These are phyloP conservation scores for Diaporthe capsici DNA, from an alignment of 2,329 filamentous ascomycete genomes.

Conservation along the genomic window DNA sequence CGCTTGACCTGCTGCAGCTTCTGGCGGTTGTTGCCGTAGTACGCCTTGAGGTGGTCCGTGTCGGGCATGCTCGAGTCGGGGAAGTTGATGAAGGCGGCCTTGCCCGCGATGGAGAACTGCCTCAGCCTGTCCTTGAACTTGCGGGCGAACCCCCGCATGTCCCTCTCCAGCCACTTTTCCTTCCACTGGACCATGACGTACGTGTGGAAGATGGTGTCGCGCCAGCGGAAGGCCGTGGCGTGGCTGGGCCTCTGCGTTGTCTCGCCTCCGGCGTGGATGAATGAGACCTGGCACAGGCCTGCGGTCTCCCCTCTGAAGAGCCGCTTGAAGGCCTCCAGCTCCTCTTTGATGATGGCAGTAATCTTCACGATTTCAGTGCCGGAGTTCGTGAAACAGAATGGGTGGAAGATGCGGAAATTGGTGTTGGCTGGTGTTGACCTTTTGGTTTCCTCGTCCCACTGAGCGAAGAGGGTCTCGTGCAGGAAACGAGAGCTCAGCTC, in stretches of 20 bases:
- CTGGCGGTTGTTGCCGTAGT: slow-evolving; percentile 49
- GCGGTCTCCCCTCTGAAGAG: slow-evolving; percentile 43
- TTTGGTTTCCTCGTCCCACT: slow-evolving; percentile 40
- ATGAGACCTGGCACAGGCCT: slow-evolving; percentile 45
- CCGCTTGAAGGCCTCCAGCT: slow-evolving; percentile 43
- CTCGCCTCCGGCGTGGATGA: slow-evolving; percentile 49
- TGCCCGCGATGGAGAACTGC: slow-evolving; percentile 42
- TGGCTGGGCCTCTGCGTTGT: neutral
- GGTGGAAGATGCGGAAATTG: slow-evolving; percentile 48
- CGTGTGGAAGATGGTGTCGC: slow-evolving; percentile 46
- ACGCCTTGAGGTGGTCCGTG: slow-evolving; percentile 46
- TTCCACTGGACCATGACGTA: slow-evolving; percentile 51
- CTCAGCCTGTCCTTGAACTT: slow-evolving; percentile 46
- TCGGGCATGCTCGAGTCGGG: slow-evolving; percentile 42
- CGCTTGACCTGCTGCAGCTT: slow-evolving; percentile 48
- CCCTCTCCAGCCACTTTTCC: slow-evolving; percentile 51
- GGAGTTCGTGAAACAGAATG: slow-evolving; percentile 70
- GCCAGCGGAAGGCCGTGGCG: slow-evolving; percentile 50
- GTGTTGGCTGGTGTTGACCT: slow-evolving; percentile 42
- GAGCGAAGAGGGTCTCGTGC: slow-evolving; percentile 35
- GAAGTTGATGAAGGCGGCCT: slow-evolving; percentile 51
- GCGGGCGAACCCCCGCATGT: slow-evolving; percentile 46
- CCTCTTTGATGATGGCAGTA: slow-evolving; percentile 37
- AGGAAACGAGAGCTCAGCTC: slow-evolving; percentile 39
- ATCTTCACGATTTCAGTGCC: slow-evolving; percentile 60